Base-by-base conservation (phyloP, 441 rosid genomes). In the Adansonia madagascariensis region DNA sequence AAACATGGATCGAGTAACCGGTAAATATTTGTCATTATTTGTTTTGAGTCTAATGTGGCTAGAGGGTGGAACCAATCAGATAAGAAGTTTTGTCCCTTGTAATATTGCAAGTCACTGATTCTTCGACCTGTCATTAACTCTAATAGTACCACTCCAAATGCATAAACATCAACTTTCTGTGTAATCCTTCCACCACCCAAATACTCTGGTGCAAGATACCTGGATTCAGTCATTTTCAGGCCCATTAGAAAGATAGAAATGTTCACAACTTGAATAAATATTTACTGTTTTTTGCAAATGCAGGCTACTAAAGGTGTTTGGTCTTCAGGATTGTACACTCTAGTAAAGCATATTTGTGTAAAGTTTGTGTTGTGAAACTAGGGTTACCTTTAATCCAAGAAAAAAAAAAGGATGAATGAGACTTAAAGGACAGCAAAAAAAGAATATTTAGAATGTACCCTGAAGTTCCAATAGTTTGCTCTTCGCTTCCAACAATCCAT, bases 121-220 rank as follows among this genome's bases (percentile, higher is more conserved):
- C 87, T 85, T 80, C 80, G 80, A 27, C 92, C 92, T 4, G 90
- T 86, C 80, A 91, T 69, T 78, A 91, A 79, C 86, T 91, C 96
- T 67, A 91, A 68, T 65, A 91, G 74, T 47, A 90, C 86, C 75
- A 90, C 86, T 66, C 96, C 96, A 76, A 89, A 91, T 49, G 96
- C 91, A 78, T 86, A 91, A 0, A 86, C 91, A 75, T 91, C 94
- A n/a, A 85, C 87, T 76, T 83, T 86, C 61, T 87, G 80, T 0
- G 90, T 87, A 57, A 84, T 81, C 73, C 73, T 83, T 76, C 92
- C 89, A 74, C 84, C 86, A 52, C 85, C 78, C 43, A 78, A 66
- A 66, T 85, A 91, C 78, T 90, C 96, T 14, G 96, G 91, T 46
- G 94, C 94, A 55, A 89, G 88, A 76, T 82, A 90, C 78, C 95